phyloP scores from a whole-genome alignment of 1,284 basidiomycete species.

The Dichomitus squalens region DNA sequence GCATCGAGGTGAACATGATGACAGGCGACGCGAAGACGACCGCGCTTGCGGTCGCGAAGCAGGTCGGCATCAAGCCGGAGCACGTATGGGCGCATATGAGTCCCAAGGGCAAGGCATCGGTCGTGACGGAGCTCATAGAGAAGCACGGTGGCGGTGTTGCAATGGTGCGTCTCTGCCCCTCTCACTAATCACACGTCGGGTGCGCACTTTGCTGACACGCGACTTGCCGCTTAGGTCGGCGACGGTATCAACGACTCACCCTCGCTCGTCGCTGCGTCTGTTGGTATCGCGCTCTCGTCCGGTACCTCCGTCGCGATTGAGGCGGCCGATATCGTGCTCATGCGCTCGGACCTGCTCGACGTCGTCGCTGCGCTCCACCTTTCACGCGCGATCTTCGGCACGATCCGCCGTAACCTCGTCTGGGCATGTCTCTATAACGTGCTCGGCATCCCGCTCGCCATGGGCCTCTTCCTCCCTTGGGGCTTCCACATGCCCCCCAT shows the following conservation, averaged over 20 bases:
- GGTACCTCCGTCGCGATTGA: constrained; percentile 98
- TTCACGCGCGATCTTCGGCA: constrained; percentile 85
- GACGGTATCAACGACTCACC: constrained; percentile 99
- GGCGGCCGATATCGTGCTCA: constrained; percentile 96
- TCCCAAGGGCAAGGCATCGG: constrained; percentile 88
- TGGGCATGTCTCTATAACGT: constrained; percentile 97
- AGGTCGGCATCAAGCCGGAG: constrained; percentile 82
- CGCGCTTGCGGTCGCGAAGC: constrained; percentile 82
- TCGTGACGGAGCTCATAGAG: constrained; percentile 79
- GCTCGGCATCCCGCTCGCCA: constrained; percentile 95
- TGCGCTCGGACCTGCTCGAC: constrained; percentile 94
- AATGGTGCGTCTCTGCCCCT: constrained; percentile 65
- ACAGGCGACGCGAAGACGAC: constrained; percentile 88
- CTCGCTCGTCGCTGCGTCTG: constrained; percentile 91
- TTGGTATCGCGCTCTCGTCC: constrained; percentile 94
- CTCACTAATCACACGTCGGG: neutral
- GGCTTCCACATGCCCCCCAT: constrained; percentile 95
- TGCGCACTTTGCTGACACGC: neutral
- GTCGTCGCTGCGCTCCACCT: constrained; percentile 96
- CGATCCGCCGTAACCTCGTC: constrained; percentile 87
- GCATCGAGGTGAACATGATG: constrained; percentile 88
- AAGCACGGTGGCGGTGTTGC: constrained; percentile 75
- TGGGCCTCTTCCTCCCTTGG: constrained; percentile 94
- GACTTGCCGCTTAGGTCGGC: constrained; percentile 71
- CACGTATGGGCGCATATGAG: constrained; percentile 89